Conservation (phyloP, 768 basidiomycete genomes). For the Serendipita sp. region DNA sequence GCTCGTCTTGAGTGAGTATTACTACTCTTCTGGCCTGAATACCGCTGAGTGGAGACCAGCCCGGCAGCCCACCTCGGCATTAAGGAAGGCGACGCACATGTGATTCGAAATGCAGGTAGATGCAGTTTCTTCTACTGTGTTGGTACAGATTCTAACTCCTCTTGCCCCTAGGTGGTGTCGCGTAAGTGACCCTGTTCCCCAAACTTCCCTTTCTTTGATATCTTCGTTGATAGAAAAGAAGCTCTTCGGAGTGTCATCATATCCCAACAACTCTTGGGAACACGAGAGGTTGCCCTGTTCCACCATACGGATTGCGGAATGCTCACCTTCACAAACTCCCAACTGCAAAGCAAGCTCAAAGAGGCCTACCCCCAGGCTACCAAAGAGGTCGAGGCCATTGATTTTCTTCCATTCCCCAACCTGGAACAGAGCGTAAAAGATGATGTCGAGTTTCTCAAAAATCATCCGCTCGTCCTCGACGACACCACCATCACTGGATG, state of each 20-base stretch:
- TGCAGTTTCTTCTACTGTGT: neutral
- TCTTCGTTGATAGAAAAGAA: slow-evolving; percentile 35
- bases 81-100: slow-evolving; percentile 49
- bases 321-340: slow-evolving; percentile 39
- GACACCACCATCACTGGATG: slow-evolving; percentile 44
- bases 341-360: slow-evolving; percentile 35
- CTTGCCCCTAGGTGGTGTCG: neutral
- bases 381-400: slow-evolving; percentile 26
- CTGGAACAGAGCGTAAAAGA: slow-evolving; percentile 37
- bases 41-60: slow-evolving; percentile 18
- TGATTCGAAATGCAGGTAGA: slow-evolving; percentile 54
- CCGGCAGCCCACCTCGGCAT: slow-evolving; percentile 43
- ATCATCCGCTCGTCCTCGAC: slow-evolving; percentile 36
- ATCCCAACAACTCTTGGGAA: slow-evolving; percentile 57
- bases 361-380: slow-evolving; percentile 19
- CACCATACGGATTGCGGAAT: slow-evolving; percentile 64
- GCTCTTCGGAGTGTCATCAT: slow-evolving; percentile 50
- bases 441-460: slow-evolving; percentile 42
- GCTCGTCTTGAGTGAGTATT: slow-evolving; percentile 43
- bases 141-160: neutral
- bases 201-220: neutral
- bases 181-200: neutral
- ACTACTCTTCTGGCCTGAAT: neutral
- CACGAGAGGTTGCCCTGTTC: slow-evolving; percentile 47
- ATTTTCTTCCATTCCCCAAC: slow-evolving; percentile 38